A percentile compares a stretch with the other conserved stretches of the same genome.
These are phyloP conservation scores for Phialocephala subalpina DNA, from an alignment of 2,329 filamentous ascomycete species.

Conservation along the genomic window DNA sequence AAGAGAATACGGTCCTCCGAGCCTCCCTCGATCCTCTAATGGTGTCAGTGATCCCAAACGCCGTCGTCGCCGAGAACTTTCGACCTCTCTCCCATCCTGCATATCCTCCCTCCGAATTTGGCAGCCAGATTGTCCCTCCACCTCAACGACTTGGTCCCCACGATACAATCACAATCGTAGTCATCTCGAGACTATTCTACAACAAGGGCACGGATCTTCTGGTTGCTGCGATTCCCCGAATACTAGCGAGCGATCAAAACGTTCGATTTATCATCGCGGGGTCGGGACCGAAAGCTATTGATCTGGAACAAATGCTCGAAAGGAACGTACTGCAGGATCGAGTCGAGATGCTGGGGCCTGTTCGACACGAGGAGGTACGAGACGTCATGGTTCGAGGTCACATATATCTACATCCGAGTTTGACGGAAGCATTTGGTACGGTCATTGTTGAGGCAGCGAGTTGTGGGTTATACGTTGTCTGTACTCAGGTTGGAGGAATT, in stretches of 20 bases:
- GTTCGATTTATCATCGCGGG: constrained; percentile 97
- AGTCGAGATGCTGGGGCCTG: constrained; percentile 89
- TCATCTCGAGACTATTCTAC: constrained; percentile 97
- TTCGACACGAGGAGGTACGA: constrained; percentile 94
- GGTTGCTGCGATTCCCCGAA: constrained; percentile 94
- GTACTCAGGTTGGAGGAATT: constrained; percentile 94
- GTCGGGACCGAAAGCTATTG: constrained; percentile 94
- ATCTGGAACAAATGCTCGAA: constrained; percentile 98
- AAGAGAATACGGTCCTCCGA: constrained; percentile 95
- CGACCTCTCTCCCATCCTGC: constrained; percentile 68
- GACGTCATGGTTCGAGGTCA: constrained; percentile 98
- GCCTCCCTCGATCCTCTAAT: constrained; percentile 95
- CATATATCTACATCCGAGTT: constrained; percentile 92
- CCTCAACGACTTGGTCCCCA: constrained; percentile 78
- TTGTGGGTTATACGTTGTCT: constrained; percentile 95
- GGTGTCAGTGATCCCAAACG: constrained; percentile 98
- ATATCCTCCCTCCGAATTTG: constrained; percentile 48
- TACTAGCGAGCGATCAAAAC: constrained; percentile 87
- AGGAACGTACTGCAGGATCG: constrained; percentile 92
- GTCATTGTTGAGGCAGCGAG: constrained; percentile 97
- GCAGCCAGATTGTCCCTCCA: constrained; percentile 50
- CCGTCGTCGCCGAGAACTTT: constrained; percentile 96
- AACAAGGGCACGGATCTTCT: constrained; percentile 98
- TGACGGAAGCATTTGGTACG: constrained; percentile 97
- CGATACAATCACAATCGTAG: constrained; percentile 93